Conservation (phyloP, 1,139 yeast genomes). For the Candida sp. region DNA sequence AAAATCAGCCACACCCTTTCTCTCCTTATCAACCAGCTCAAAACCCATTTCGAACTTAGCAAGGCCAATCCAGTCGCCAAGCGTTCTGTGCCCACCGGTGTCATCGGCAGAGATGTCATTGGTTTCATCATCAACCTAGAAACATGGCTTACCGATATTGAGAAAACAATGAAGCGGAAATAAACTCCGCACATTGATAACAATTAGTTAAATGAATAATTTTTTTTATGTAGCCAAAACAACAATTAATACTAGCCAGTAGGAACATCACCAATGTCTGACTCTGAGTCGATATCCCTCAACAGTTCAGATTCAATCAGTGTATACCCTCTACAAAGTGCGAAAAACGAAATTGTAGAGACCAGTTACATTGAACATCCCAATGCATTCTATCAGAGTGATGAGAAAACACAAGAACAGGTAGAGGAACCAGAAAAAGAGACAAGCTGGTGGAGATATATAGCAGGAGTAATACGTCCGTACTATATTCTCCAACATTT, state of each 20-base stretch:
- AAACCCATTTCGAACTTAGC: conserved; percentile 23
- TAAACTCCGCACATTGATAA: too few species aligned
- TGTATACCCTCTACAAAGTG: neutral
- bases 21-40: conserved; percentile 17
- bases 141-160: conserved; percentile 17
- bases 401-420: conserved; percentile 7
- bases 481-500: conserved; percentile 25
- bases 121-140: conserved; percentile 15
- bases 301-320: neutral
- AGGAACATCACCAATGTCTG: neutral
- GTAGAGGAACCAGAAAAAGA: conserved; percentile 7
- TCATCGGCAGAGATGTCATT: conserved; percentile 21
- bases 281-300: neutral
- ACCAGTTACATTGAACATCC: neutral
- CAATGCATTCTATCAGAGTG: conserved; percentile 9
- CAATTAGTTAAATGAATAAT: too few species aligned
- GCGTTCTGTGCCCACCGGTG: conserved; percentile 21
- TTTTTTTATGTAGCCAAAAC: too few species aligned
- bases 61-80: conserved; percentile 25
- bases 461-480: conserved; percentile 14
- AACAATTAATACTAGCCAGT: too few species aligned
- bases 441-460: conserved; percentile 11
- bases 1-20: conserved; percentile 3
- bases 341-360: neutral
- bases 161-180: too few species aligned